Evolutionary conservation across 768 basidiomycete genomes (phyloP), one percentile per base, ranked within the genome.

Genomic region (Amanita inopinata): DNA sequence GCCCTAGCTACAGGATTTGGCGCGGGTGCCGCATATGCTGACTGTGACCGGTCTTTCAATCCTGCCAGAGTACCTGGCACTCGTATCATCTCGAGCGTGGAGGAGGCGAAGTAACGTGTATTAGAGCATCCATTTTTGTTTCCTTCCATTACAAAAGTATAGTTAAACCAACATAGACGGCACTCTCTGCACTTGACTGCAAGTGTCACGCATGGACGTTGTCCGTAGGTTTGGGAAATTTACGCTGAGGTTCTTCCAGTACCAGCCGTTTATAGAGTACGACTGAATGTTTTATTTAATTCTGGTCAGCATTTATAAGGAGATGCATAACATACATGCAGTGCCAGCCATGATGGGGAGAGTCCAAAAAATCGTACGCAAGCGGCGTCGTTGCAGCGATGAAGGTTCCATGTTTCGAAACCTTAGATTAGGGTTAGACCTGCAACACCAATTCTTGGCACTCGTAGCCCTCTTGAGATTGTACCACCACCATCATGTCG

Each of bases 41-140:
- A 93, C 71, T 92, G 90, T 63, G 87, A 94, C 65, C 78, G 89
- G 38, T 82, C 84, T 11, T 94, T 93, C 77, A 91, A 91, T 65
- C 84, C 88, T 14, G 83, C 90, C 36, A 75, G 89, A 53, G 75
- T 91, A 59, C 80, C 89, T 14, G 90, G 90, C 46, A 84, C 82
- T 33, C 76, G 84, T 49, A 73, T 91, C 56, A 61, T 90, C 51
- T 68, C 71, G 35, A 44, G 33, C 27, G 28, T 44, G 8, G 43
- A 44, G 32, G 43, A 33, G 49, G 61, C 33, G 58, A 65, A 50
- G 49, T 54, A 32, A 51, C 53, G 39, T 32, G 28, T n/a, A 43
- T 19, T 41, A 41, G 32, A 36, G 39, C 27, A 48, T 30, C 27
- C 41, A 43, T 38, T 50, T 19, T 22, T 18, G 24, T 28, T 18